A percentile compares a stretch with the other conserved stretches of the same genome.
Conservation (phyloP, 208 protist species). For the Acanthamoeba castellanii region DNA sequence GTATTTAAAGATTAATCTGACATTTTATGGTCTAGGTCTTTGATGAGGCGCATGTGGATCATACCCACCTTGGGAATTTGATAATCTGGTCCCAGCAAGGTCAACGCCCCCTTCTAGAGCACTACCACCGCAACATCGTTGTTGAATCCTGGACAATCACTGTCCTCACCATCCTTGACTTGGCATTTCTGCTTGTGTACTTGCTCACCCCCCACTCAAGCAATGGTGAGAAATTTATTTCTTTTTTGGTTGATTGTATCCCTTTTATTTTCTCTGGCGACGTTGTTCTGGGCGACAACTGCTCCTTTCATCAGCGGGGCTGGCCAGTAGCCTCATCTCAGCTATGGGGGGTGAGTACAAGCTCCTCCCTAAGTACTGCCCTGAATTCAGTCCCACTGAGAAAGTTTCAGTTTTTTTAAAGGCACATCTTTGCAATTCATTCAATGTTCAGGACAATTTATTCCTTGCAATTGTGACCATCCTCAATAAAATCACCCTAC, state of each 20-base stretch:
- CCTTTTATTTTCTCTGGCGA: neutral
- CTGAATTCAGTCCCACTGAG: neutral
- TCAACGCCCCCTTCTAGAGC: neutral
- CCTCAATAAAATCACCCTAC: neutral
- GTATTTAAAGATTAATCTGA: too few species aligned
- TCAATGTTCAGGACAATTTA: neutral
- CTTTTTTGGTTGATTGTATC: neutral
- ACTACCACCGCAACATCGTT: neutral
- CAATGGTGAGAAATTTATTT: neutral
- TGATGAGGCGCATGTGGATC: neutral
- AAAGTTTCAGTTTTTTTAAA: slow-evolving; percentile 8
- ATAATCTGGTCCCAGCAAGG: neutral
- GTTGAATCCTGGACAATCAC: slow-evolving; percentile 10
- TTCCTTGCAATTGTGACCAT: neutral
- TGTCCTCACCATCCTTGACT: neutral
- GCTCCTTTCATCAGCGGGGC: slow-evolving; percentile 9
- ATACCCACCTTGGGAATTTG: neutral
- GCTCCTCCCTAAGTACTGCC: slow-evolving; percentile 3
- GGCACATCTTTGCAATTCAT: neutral
- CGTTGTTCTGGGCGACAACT: neutral
- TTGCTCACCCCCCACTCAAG: neutral
- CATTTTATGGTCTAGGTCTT: slow-evolving; percentile 25
- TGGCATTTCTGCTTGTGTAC: neutral
- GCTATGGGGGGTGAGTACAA: neutral
- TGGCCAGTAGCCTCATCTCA: neutral